Percentiles rank a stretch among this genome's conserved stretches.
phyloP scores from a whole-genome alignment of 2,329 filamentous ascomycete genomes.

The Hypoxylon sp. region DNA sequence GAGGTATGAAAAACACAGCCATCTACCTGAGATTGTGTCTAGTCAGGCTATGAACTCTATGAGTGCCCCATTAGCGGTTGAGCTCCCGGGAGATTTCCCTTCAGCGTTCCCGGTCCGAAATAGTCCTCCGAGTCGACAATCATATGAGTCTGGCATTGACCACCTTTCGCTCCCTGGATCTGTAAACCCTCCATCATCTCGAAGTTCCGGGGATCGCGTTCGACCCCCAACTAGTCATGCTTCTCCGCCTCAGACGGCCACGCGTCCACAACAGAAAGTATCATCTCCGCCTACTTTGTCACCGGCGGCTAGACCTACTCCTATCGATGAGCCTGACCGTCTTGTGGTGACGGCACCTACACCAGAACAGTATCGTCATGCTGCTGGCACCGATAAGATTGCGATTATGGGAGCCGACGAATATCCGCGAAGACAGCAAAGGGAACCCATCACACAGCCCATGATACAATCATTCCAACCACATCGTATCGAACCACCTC shows the following conservation, averaged over 20 bases:
- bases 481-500: conserved; percentile 73
- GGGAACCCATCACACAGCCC: conserved; percentile 46
- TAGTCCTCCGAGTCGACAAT: conserved; percentile 64
- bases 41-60: conserved; percentile 58
- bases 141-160: conserved; percentile 71
- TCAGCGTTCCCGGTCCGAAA: conserved; percentile 54
- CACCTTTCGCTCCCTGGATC: conserved; percentile 60
- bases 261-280: conserved; percentile 48
- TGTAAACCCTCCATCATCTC: conserved; percentile 60
- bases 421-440: conserved; percentile 61
- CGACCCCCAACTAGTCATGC: conserved; percentile 55
- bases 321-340: conserved; percentile 65
- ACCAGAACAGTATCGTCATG: conserved; percentile 70
- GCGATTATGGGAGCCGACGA: conserved; percentile 74
- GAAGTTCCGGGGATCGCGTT: conserved; percentile 65
- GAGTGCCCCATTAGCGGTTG: conserved; percentile 66
- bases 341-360: conserved; percentile 71
- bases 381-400: conserved; percentile 77
- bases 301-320: conserved; percentile 43
- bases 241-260: conserved; percentile 53
- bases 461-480: conserved; percentile 53
- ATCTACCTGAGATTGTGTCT: conserved; percentile 62
- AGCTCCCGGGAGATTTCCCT: conserved; percentile 71
- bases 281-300: conserved; percentile 43
- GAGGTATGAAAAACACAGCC: conserved; percentile 69